These are phyloP conservation scores for Purpureocillium takamizusanense DNA, from an alignment of 2,329 filamentous ascomycete genomes.

Conservation along the genomic window DNA sequence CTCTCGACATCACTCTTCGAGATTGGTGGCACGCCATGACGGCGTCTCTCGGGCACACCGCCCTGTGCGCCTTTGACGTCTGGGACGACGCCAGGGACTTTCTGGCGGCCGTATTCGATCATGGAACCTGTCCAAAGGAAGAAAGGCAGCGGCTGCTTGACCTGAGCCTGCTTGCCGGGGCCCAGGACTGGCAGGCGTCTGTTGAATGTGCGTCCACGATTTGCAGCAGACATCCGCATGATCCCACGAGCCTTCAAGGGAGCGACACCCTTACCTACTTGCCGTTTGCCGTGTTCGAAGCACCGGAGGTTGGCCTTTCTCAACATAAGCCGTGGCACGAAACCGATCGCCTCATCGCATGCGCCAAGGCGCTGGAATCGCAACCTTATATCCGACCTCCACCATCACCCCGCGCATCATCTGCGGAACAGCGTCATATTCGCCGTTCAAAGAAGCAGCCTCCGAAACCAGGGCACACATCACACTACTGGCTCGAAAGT, in stretches of 20 bases:
- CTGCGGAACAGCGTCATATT: no score
- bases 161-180: constrained; percentile 21
- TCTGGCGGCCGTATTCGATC: constrained; percentile 20
- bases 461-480: not conserved
- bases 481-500: constrained; percentile 1
- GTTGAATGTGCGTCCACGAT: constrained; percentile 23
- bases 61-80: constrained; percentile 23
- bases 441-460: no score
- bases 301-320: constrained; percentile 1
- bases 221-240: constrained; percentile 6
- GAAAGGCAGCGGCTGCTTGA: constrained; percentile 19
- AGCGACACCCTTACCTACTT: constrained; percentile 24
- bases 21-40: not conserved
- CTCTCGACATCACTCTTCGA: no score
- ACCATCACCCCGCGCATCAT: not conserved
- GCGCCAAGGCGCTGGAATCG: constrained; percentile 17
- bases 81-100: constrained; percentile 19
- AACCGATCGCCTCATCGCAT: constrained; percentile 25
- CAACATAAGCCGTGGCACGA: constrained; percentile 18
- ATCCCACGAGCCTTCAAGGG: constrained; percentile 16
- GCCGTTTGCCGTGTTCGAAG: constrained; percentile 12
- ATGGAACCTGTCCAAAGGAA: constrained; percentile 11
- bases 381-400: constrained; percentile 10
- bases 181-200: constrained; percentile 23
- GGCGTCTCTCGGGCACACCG: constrained; percentile 8